These are phyloP conservation scores for Actinidia arguta DNA, from an alignment of 179 eudicot genomes.

Conservation along the genomic window DNA sequence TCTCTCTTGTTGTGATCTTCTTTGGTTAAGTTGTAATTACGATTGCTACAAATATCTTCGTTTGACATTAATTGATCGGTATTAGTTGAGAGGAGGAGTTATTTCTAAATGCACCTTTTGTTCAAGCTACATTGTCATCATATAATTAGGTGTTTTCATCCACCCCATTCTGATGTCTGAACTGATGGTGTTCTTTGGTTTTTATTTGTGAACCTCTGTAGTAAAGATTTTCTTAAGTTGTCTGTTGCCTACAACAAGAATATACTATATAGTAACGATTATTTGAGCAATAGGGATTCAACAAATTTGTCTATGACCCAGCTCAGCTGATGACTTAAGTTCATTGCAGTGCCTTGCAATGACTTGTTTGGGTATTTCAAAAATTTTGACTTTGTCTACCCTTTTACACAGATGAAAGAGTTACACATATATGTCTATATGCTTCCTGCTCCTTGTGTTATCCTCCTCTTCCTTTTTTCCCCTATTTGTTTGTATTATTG, in stretches of 20 bases:
- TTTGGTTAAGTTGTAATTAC: not conserved
- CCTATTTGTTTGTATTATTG: not conserved
- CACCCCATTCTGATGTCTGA: not conserved
- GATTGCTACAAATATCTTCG: not conserved
- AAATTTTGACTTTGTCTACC: not conserved
- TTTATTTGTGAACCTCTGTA: too few relatives aligned
- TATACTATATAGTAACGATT: not conserved
- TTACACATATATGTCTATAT: not conserved
- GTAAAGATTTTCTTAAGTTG: not conserved
- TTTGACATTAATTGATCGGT: not conserved
- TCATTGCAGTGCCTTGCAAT: not conserved
- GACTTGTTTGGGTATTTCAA: not conserved
- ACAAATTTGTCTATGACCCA: not conserved
- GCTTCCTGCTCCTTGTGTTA: not conserved
- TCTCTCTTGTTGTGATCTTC: not conserved
- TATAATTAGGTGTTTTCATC: not conserved
- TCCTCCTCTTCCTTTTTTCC: not conserved
- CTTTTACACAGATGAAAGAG: constrained; percentile 6
- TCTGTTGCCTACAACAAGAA: too few relatives aligned
- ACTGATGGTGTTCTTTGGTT: not conserved
- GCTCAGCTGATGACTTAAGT: not conserved
- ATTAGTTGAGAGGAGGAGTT: not conserved
- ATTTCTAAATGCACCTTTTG: not conserved
- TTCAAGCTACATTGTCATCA: not conserved
- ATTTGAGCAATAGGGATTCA: not conserved